Evolutionary conservation across 805 yeast species (phyloP), one percentile per base, ranked within the genome.

Genomic region (Candida andamanensis): DNA sequence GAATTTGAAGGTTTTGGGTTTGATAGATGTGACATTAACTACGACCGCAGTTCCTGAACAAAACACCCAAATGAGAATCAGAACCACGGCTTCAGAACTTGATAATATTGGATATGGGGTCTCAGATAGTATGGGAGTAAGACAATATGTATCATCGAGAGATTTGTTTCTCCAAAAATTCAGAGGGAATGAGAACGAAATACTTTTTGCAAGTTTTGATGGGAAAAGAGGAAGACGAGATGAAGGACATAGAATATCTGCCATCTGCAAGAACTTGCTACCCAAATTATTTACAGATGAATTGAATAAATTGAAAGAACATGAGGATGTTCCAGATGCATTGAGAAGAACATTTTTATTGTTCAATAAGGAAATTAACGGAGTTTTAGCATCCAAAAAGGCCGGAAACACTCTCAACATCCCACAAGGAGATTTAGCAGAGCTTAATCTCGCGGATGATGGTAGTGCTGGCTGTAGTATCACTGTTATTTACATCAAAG

Each of bases 1-100:
- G 31, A 69, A 83, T 24, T 58, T 92, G 40, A 74, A 72, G 40
- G 74, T 84, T 8, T 63, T 92, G 30, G 97, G 97, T 0, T 67
- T 92, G 40, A 86, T 92, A 80, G 99, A 92, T 64, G 95, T 92
- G 15, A 92, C 98, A 1, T 70, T 90, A 40, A 86, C 95, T 1
- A 82, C 95, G 0, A 80, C 87, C 11, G 70, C 81, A 10, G 83
- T 89, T 6, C 97, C 97, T 6, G 97, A 90, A 56, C 95, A 89
- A 56, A 69, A 75, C 8, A 76, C 76, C 9, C 80, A 83, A 46
- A 74, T 84, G 44, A 81, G 98, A 61, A 81, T 92, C 13, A 76
- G 98, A 46, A 85, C 97, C 0, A 83, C 95, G 0, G 90, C 89
- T 11, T 81, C 95, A 0, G 81, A 76, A 30, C 58, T 85, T 15